These are phyloP conservation scores for Amylostereum chailletii DNA, from an alignment of 1,284 basidiomycete genomes.

Conservation along the genomic window DNA sequence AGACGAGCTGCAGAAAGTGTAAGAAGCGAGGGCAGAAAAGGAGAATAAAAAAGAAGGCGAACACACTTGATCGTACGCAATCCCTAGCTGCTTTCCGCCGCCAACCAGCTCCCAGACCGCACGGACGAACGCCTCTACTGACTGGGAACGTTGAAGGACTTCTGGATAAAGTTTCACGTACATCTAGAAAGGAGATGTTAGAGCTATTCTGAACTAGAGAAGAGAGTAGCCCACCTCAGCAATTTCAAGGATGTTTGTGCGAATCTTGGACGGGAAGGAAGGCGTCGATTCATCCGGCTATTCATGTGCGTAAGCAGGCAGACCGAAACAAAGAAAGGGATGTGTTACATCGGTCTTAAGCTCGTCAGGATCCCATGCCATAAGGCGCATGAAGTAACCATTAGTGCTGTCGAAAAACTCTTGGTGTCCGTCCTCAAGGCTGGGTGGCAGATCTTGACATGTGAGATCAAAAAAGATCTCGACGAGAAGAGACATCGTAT, in stretches of 20 bases:
- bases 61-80: conserved; percentile 75
- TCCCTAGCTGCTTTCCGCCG: conserved; percentile 56
- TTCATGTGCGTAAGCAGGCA: conserved; percentile 10
- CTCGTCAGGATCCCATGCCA: conserved; percentile 70
- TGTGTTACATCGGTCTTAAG: conserved; percentile 61
- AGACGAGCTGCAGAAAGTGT: conserved; percentile 58
- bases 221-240: conserved; percentile 46
- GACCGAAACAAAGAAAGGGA: conserved; percentile 11
- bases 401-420: conserved; percentile 67
- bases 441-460: conserved; percentile 91
- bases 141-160: conserved; percentile 59
- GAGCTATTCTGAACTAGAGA: background rate
- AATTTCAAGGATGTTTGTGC: conserved; percentile 88
- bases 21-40: background rate
- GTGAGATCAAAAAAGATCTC: conserved; percentile 94
- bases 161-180: conserved; percentile 92
- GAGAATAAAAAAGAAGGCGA: conserved; percentile 11
- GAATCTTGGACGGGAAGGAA: conserved; percentile 79
- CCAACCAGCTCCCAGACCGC: conserved; percentile 89
- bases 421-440: conserved; percentile 83
- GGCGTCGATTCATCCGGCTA: conserved; percentile 81
- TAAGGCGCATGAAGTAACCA: conserved; percentile 73
- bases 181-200: conserved; percentile 38
- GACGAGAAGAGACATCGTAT: conserved; percentile 70
- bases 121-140: conserved; percentile 79